A percentile compares a stretch with the other conserved stretches of the same genome.
phyloP scores from a whole-genome alignment of 2,329 filamentous ascomycete species.

The Ceratocystiopsis sp. region DNA sequence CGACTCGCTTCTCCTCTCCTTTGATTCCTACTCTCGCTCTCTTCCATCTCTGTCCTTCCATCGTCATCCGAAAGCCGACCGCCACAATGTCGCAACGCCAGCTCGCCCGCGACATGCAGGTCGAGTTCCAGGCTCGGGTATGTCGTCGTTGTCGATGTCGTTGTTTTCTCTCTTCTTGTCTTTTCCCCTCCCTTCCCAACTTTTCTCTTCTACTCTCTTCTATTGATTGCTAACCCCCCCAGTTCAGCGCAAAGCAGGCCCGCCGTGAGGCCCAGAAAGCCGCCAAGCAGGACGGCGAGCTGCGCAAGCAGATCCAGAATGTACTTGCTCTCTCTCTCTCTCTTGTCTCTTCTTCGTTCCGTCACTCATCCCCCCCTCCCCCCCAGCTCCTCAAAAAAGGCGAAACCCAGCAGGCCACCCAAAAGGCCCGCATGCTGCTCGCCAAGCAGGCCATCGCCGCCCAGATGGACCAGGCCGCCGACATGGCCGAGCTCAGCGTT shows the following conservation, averaged over 20 bases:
- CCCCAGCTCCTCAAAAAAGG: conserved; percentile 38
- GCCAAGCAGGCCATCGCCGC: conserved; percentile 44
- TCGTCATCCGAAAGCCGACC: not conserved
- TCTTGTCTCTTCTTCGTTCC: not conserved
- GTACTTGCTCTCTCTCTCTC: conserved; percentile 11
- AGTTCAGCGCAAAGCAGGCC: conserved; percentile 46
- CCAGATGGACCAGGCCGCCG: conserved; percentile 48
- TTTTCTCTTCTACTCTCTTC: not conserved
- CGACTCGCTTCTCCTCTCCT: not conserved
- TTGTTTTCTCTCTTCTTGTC: too few species aligned
- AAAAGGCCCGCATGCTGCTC: conserved; percentile 45
- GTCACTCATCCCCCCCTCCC: not conserved
- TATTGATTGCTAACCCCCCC: not conserved
- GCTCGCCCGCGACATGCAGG: conserved; percentile 41
- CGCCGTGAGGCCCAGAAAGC: conserved; percentile 44
- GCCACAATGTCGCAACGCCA: conserved; percentile 40
- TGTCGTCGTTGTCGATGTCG: not conserved
- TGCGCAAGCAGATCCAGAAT: conserved; percentile 47
- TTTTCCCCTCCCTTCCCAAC: too few species aligned
- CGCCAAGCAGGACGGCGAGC: conserved; percentile 40
- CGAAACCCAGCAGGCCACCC: conserved; percentile 45
- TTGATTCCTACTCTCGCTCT: not conserved
- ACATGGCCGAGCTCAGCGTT: conserved; percentile 43
- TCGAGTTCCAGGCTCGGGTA: conserved; percentile 44
- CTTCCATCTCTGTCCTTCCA: too few species aligned